Evolutionary conservation across 495 filamentous ascomycete species (phyloP).

Genomic region (Annulohypoxylon stygium): DNA sequence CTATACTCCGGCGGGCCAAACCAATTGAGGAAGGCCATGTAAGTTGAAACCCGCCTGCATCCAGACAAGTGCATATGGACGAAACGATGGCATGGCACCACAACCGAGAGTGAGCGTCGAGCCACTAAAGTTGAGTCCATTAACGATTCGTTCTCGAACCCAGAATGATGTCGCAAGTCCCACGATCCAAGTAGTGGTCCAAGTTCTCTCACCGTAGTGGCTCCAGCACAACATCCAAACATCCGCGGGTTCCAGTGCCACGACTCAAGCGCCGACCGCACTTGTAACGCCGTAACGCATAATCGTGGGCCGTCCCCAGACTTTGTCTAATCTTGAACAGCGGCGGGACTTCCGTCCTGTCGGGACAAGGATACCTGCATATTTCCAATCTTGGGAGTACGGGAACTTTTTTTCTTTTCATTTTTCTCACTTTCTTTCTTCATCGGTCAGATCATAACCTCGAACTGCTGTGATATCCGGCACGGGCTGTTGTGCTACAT

Average conservation of each 20-base stretch:
- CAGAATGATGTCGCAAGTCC: conserved; percentile 21
- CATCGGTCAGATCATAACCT: conserved; percentile 25
- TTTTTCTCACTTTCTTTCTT: background rate
- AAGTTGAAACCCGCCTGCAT: conserved; percentile 36
- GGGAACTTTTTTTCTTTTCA: conserved; percentile 2
- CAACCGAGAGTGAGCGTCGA: conserved; percentile 23
- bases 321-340: conserved; percentile 41
- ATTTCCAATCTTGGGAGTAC: conserved; percentile 15
- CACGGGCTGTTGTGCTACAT: conserved; percentile 15
- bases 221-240: conserved; percentile 32
- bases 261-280: conserved; percentile 37
- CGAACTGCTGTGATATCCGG: conserved; percentile 16
- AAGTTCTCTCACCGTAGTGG: conserved; percentile 23
- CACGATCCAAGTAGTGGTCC: conserved; percentile 27
- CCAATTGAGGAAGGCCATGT: conserved; percentile 45
- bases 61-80: conserved; percentile 29
- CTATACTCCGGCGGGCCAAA: conserved; percentile 23
- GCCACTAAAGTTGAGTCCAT: conserved; percentile 10
- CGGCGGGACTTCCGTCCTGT: conserved; percentile 43
- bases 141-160: conserved; percentile 36
- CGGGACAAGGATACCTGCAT: conserved; percentile 42
- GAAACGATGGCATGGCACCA: conserved; percentile 40
- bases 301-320: conserved; percentile 42
- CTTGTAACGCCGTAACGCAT: conserved; percentile 20
- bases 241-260: conserved; percentile 30